Conservation (phyloP, 768 basidiomycete species). For the Phaeotremella skinneri region DNA sequence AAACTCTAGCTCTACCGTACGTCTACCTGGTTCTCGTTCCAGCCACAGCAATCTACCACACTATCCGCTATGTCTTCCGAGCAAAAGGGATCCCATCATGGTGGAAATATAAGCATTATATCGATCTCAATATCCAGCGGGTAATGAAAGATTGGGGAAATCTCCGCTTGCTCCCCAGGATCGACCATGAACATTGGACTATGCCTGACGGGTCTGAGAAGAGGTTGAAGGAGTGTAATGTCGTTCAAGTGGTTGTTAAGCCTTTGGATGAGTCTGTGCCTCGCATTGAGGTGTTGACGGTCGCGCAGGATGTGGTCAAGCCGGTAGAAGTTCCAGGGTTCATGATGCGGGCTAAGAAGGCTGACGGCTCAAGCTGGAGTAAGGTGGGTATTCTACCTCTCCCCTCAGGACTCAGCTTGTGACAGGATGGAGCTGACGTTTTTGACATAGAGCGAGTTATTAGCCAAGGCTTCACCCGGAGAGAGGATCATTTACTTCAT, state of each 20-base stretch:
- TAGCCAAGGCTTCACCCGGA: neutral
- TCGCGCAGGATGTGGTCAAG: neutral
- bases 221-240: neutral
- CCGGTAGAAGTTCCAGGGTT: conserved; percentile 1
- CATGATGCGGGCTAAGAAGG: neutral
- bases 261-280: neutral
- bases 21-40: neutral
- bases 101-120: neutral
- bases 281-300: neutral
- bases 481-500: conserved; percentile 1
- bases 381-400: neutral
- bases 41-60: neutral
- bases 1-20: neutral
- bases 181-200: neutral
- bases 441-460: neutral
- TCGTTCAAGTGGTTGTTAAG: neutral
- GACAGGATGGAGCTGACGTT: too few species aligned
- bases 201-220: neutral
- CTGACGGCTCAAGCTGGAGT: neutral
- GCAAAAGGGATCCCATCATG: neutral
- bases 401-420: neutral
- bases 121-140: neutral
- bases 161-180: neutral
- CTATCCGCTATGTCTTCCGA: neutral
- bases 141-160: neutral